These are phyloP conservation scores for Arthrocladium fulminans DNA, from an alignment of 2,329 filamentous ascomycete genomes.

Conservation along the genomic window DNA sequence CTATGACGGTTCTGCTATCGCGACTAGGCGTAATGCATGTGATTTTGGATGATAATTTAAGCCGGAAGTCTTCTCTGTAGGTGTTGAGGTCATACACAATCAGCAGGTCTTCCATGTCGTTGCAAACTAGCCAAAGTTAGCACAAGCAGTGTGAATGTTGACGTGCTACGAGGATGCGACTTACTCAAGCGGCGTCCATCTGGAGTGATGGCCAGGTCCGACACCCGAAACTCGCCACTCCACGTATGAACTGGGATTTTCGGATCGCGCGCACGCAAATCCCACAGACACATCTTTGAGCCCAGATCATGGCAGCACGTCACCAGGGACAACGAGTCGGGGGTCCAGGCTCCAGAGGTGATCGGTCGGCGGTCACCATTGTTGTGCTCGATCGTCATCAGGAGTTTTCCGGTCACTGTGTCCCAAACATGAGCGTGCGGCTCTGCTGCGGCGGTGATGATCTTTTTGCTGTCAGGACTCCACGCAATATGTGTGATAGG, in stretches of 20 bases:
- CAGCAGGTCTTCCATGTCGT: slow-evolving; percentile 4
- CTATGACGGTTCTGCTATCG: slow-evolving; percentile 71
- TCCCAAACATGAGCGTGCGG: slow-evolving; percentile 69
- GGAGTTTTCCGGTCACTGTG: slow-evolving; percentile 54
- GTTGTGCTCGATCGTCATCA: slow-evolving; percentile 56
- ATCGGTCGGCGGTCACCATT: slow-evolving; percentile 56
- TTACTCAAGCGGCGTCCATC: slow-evolving; percentile 61
- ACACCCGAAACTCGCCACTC: slow-evolving; percentile 57
- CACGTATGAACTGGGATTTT: slow-evolving; percentile 17
- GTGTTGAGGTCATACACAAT: slow-evolving; percentile 69
- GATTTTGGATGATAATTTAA: slow-evolving; percentile 58
- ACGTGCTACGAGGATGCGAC: neutral
- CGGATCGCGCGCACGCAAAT: slow-evolving; percentile 31
- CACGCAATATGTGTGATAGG: slow-evolving; percentile 76
- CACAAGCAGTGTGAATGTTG: neutral
- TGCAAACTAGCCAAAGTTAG: neutral
- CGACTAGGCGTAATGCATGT: slow-evolving; percentile 73
- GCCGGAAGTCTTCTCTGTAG: slow-evolving; percentile 64
- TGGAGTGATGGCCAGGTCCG: slow-evolving; percentile 74
- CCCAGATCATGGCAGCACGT: slow-evolving; percentile 65
- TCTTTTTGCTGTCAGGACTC: slow-evolving; percentile 81
- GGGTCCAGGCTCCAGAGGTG: slow-evolving; percentile 81
- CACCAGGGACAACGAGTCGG: slow-evolving; percentile 67
- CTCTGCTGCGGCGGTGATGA: slow-evolving; percentile 76
- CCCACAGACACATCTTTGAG: slow-evolving; percentile 62